Base-by-base conservation (phyloP, 345 rosid species). In the Acer yangbiense region DNA sequence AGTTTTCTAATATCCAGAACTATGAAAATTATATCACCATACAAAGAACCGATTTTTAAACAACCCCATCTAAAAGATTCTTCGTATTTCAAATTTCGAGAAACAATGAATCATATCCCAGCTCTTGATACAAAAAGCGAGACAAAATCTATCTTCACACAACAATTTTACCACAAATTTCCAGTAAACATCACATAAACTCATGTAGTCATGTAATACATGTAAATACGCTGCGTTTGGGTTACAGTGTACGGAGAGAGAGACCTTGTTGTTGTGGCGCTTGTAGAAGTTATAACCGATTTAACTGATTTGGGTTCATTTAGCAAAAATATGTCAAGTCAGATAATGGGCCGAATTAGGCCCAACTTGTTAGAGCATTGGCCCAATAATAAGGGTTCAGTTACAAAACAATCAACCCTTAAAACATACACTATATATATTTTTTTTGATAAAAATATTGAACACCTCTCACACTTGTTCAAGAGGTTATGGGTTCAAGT, bases 181-280 rank as follows among this genome's bases (percentile, higher is more conserved):
- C 23, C 62, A 7, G 8, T 57, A 57, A 57, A 57, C 62, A 57
- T 4, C 23, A 18, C 21, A 57, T 18, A 57, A 41, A 6, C 8
- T 41, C 44, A 41, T 41, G 7, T 41, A 41, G 2, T 41, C 44
- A 41, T 41, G 7, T 41, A 41, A 41, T 4, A 41, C 44, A 41
- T 41, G 9, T 41, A 41, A 3, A 16, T 25, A 23, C 25, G 25
- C 25, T 23, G 25, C 25, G 25, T 23, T 23, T 23, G 25, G 25
- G 25, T 23, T 23, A 23, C 25, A 23, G 25, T 23, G 25, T 23
- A 23, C 25, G 25, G 25, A 23, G 25, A 23, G 27, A 18, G 69
- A 48, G 65, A 86, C 91, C 84, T 73, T 88, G 86, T 84, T 86
- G 73, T 83, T 68, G 71, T 88, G 90, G 63, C 85, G 87, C 77